Conservation (phyloP, 768 basidiomycete species). For the Baorangia bicolor region DNA sequence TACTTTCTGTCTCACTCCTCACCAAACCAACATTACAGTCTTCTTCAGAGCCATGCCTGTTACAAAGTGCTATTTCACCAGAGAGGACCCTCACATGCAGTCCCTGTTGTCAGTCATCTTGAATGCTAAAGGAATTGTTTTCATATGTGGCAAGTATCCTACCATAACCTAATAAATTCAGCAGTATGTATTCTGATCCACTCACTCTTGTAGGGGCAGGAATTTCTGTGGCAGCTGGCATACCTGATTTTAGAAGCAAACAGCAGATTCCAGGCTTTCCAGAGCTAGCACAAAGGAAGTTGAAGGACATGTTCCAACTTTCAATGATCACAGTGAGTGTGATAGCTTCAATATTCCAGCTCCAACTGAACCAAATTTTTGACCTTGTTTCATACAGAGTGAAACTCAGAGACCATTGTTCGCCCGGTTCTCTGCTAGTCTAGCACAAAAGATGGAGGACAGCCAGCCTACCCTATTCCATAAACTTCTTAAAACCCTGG, state of each 20-base stretch:
- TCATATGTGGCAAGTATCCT: constrained; percentile 12
- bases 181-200: too few relatives aligned
- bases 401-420: background rate
- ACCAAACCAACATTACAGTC: too few relatives aligned
- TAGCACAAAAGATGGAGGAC: background rate
- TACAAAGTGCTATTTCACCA: background rate
- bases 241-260: constrained; percentile 15
- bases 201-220: background rate
- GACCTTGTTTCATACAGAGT: too few relatives aligned
- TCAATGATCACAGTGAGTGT: constrained; percentile 5
- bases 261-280: background rate
- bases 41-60: too few relatives aligned
- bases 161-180: too few relatives aligned
- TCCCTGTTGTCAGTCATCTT: constrained; percentile 1
- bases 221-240: constrained; percentile 10
- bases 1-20: too few relatives aligned
- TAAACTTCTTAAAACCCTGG: constrained; percentile 7
- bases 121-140: constrained; percentile 8
- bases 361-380: too few relatives aligned
- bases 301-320: constrained; percentile 14
- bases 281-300: background rate
- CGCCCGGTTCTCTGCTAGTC: background rate
- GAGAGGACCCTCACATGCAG: background rate
- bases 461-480: constrained; percentile 11
- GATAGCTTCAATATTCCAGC: too few relatives aligned